phyloP scores from a whole-genome alignment of 805 yeast genomes.

The Candida bentonensis region DNA sequence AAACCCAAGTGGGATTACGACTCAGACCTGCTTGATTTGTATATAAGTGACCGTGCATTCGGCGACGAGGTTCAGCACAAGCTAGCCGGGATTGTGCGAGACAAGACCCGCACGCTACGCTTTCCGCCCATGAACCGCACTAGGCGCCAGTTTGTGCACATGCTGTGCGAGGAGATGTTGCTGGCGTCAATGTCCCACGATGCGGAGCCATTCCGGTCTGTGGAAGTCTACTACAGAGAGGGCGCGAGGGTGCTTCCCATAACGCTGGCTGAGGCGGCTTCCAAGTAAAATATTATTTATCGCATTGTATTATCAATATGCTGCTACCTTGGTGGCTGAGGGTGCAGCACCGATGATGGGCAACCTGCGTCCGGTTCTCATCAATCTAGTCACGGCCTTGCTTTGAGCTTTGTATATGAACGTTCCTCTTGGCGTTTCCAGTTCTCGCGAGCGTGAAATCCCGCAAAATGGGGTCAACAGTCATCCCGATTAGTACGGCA shows the following conservation, averaged over 20 bases:
- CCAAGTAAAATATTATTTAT: not conserved
- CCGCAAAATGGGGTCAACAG: too few species aligned
- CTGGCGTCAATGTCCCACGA: not conserved
- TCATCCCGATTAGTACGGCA: too few species aligned
- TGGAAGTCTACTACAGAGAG: not conserved
- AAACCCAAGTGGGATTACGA: conserved; percentile 9
- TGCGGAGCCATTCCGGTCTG: not conserved
- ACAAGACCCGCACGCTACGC: conserved; percentile 30
- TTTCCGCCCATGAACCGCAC: conserved; percentile 62
- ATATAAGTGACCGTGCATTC: conserved; percentile 49
- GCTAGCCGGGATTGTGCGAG: conserved; percentile 35
- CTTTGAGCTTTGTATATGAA: too few species aligned
- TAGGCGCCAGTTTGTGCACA: conserved; percentile 60
- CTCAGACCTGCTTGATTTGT: conserved; percentile 31
- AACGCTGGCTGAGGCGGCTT: not conserved
- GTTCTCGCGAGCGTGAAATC: too few species aligned
- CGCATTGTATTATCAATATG: too few species aligned
- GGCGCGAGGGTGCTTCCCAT: not conserved
- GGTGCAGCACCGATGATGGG: too few species aligned
- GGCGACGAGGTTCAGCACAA: conserved; percentile 47
- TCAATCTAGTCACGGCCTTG: too few species aligned
- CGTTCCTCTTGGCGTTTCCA: too few species aligned
- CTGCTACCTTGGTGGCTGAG: too few species aligned
- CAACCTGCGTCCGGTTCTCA: too few species aligned
- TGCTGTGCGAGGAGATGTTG: conserved; percentile 34